A percentile compares a stretch with the other conserved stretches of the same genome.
phyloP scores from a whole-genome alignment of 78 protist genomes.

The Guillardia theta region DNA sequence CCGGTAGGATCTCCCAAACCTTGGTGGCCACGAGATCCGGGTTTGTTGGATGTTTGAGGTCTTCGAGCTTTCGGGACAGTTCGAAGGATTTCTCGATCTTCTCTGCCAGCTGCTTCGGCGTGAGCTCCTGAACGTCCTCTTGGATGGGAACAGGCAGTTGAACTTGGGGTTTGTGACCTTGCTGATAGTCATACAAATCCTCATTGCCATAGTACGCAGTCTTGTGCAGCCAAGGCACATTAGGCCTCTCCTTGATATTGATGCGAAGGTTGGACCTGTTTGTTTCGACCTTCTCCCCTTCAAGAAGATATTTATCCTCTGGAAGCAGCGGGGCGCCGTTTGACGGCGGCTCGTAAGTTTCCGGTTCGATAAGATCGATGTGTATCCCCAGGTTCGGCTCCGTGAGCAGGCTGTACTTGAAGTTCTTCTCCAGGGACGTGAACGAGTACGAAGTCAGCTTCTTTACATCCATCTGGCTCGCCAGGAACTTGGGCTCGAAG shows the following conservation, averaged over 20 bases:
- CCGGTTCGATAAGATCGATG: constrained; percentile 7
- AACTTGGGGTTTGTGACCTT: neutral
- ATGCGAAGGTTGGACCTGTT: neutral
- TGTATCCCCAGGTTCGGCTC: constrained; percentile 18
- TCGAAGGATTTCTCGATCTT: neutral
- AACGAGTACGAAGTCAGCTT: neutral
- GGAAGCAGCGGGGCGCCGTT: neutral
- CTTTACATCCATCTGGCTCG: neutral
- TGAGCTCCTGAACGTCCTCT: neutral
- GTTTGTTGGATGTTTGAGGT: neutral
- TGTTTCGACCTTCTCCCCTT: neutral
- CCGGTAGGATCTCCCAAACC: neutral
- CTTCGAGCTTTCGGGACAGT: neutral
- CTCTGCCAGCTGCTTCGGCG: constrained; percentile 6
- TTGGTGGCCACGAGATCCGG: neutral
- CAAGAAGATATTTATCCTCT: neutral
- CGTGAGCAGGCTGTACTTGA: neutral
- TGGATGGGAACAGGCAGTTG: neutral
- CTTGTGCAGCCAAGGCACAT: constrained; percentile 15
- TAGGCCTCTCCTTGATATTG: neutral
- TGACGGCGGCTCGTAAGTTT: neutral
- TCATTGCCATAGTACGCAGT: constrained; percentile 9
- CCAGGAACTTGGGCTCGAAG: neutral
- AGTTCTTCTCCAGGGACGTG: neutral
- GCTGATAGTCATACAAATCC: neutral